Percentiles rank a stretch among this genome's conserved stretches.
Conservation (phyloP, 495 filamentous ascomycete species). For the Penicillium goetzii region DNA sequence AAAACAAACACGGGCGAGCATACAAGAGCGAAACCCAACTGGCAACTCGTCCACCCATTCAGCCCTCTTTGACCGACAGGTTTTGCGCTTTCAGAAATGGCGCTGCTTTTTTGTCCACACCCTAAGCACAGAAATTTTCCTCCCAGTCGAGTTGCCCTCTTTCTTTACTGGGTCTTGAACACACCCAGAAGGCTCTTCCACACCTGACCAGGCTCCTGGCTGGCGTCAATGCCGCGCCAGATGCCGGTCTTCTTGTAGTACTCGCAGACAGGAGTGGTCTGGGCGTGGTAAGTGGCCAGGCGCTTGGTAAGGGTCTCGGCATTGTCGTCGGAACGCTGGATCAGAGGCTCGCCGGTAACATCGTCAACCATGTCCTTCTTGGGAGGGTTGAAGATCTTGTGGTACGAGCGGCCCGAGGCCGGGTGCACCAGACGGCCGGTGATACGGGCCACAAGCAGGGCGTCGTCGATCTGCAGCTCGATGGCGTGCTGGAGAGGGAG, state of each 20-base stretch:
- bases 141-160: background rate
- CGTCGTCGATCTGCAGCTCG: slow-evolving; percentile 96
- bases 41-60: background rate
- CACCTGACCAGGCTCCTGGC: slow-evolving; percentile 92
- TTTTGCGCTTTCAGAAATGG: background rate
- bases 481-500: slow-evolving; percentile 89
- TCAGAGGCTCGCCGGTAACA: slow-evolving; percentile 92
- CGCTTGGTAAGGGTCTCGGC: slow-evolving; percentile 97
- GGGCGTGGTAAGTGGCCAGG: slow-evolving; percentile 87
- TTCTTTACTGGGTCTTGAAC: slow-evolving; percentile 58
- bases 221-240: slow-evolving; percentile 95
- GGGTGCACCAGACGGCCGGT: slow-evolving; percentile 96
- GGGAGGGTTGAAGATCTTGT: slow-evolving; percentile 98
- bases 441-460: slow-evolving; percentile 90
- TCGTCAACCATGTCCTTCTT: slow-evolving; percentile 94
- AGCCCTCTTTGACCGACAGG: background rate
- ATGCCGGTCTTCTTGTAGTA: slow-evolving; percentile 98
- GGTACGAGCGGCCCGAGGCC: slow-evolving; percentile 93
- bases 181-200: slow-evolving; percentile 91
- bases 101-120: slow-evolving; percentile 1
- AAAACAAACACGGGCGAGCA: background rate
- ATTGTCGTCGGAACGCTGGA: slow-evolving; percentile 97
- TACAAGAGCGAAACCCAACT: background rate
- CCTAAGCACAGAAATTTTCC: background rate
- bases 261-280: slow-evolving; percentile 87